Evolutionary conservation across 192 early-diverging fungal species (phyloP).

Genomic region (Gaertneriomyces semiglobifer): DNA sequence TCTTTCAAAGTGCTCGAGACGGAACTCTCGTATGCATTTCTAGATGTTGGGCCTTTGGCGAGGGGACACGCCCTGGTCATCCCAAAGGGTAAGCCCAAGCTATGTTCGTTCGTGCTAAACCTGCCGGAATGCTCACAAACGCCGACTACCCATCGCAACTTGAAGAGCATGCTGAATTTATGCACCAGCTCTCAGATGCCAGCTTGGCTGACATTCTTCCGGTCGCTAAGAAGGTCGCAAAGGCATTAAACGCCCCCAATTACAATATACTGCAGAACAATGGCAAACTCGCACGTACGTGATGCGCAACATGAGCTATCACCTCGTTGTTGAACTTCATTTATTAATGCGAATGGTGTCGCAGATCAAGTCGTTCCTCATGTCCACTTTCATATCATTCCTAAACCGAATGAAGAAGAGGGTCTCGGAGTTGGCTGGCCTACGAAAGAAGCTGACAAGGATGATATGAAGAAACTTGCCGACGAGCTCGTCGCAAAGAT

Average conservation of each 20-base stretch:
- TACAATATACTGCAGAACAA: conserved; percentile 96
- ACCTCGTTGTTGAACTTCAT: neutral
- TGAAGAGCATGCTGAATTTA: conserved; percentile 79
- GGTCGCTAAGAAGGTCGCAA: conserved; percentile 83
- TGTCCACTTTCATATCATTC: conserved; percentile 94
- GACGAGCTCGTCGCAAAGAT: conserved; percentile 24
- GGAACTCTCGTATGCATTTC: conserved; percentile 70
- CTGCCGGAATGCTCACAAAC: neutral
- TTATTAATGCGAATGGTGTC: neutral
- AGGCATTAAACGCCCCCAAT: conserved; percentile 65
- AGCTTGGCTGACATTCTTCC: conserved; percentile 78
- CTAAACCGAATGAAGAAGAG: conserved; percentile 61
- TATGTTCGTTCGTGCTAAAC: neutral
- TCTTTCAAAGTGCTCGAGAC: conserved; percentile 81
- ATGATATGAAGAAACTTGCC: conserved; percentile 39
- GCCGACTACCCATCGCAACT: neutral
- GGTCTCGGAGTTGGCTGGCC: conserved; percentile 74
- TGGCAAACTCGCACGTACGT: conserved; percentile 67
- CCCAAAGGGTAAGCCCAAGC: conserved; percentile 55
- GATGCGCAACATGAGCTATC: neutral
- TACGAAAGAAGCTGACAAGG: conserved; percentile 49
- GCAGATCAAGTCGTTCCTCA: conserved; percentile 64
- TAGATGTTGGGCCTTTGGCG: conserved; percentile 75
- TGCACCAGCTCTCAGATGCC: conserved; percentile 87
- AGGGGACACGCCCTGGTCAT: conserved; percentile 67